Evolutionary conservation across 352 stramenopile species (phyloP), one percentile per base, ranked within the genome.

Genomic region (Phytophthora cryptogea): DNA sequence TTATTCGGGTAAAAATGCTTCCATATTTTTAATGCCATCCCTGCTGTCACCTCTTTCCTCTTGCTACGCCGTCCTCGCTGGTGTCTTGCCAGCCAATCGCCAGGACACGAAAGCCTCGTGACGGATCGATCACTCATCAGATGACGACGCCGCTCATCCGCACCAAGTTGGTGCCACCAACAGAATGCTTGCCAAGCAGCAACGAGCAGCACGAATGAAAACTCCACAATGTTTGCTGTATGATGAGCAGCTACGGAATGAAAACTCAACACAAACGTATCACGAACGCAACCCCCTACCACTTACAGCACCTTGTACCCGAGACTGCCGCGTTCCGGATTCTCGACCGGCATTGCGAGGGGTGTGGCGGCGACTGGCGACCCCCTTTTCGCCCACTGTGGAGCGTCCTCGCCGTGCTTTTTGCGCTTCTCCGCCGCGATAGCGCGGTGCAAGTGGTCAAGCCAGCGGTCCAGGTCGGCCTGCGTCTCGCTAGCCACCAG

Each of bases 401-500:
- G 16, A 28, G 39, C 43, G 23, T 60, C 55, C 3, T 26, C 42
- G 20, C 53, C 52, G 16, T 71, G 56, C 16, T 73, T 76, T 44
- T 78, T 80, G 13, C 62, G 55, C 59, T 79, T 80, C 41, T 83
- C 75, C n/a, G 71, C 70, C 0, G 66, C 54, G 16, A 89, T 81
- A 1, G 76, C 80, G 20, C 70, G 74, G 30, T 85, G 76, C 36
- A 94, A 53, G 11, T 86, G 78, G 11, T 73, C 54, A 16, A 90
- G 74, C 85, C 85, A 94, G 1, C 77, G 80, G 28, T 87, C 72
- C 35, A 85, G 66, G 28, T 92, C 81, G n/a, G 59, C 54, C 48
- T 88, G 72, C 14, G 70, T 82, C 42, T 94, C 85, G 20, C 83
- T 88, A n/a, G 80, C 73, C 16, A 92, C 72, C 8, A 89, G 54